Evolutionary conservation across 805 yeast genomes (phyloP).

Genomic region (Lachancea thermotolerans): DNA sequence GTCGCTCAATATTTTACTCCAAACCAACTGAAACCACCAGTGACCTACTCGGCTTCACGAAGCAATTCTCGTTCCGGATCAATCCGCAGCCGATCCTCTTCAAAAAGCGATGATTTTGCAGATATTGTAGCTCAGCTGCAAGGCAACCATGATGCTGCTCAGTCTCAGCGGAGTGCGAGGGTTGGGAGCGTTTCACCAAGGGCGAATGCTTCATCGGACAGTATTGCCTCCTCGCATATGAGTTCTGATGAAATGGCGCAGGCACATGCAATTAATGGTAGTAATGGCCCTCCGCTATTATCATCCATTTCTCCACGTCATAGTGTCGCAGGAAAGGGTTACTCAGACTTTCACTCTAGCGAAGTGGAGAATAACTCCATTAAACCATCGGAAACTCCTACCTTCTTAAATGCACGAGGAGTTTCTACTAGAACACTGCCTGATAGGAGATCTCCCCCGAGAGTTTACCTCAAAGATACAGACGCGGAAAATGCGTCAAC

Average conservation of each 20-base stretch:
- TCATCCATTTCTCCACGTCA: not conserved
- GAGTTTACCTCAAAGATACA: constrained; percentile 9
- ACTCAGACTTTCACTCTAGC: not conserved
- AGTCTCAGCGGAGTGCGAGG: not conserved
- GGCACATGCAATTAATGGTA: not conserved
- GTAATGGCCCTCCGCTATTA: constrained; percentile 3
- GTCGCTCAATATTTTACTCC: not conserved
- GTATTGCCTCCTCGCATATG: not conserved
- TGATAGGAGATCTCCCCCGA: constrained; percentile 15
- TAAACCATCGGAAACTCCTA: not conserved
- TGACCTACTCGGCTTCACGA: not conserved
- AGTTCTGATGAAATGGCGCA: constrained; percentile 3
- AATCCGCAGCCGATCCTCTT: not conserved
- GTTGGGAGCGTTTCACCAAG: constrained; percentile 3
- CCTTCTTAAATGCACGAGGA: not conserved
- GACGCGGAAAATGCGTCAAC: not conserved
- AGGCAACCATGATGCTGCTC: not conserved
- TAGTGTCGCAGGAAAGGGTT: not conserved
- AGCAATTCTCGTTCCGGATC: constrained; percentile 1
- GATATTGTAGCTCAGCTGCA: constrained; percentile 5
- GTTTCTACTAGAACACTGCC: constrained; percentile 3
- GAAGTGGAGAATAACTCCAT: constrained; percentile 1
- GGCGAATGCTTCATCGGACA: constrained; percentile 1
- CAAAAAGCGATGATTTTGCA: constrained; percentile 1
- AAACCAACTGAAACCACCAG: not conserved